These are phyloP conservation scores for Phytopythium litorale DNA, from an alignment of 352 stramenopile genomes.

Conservation along the genomic window DNA sequence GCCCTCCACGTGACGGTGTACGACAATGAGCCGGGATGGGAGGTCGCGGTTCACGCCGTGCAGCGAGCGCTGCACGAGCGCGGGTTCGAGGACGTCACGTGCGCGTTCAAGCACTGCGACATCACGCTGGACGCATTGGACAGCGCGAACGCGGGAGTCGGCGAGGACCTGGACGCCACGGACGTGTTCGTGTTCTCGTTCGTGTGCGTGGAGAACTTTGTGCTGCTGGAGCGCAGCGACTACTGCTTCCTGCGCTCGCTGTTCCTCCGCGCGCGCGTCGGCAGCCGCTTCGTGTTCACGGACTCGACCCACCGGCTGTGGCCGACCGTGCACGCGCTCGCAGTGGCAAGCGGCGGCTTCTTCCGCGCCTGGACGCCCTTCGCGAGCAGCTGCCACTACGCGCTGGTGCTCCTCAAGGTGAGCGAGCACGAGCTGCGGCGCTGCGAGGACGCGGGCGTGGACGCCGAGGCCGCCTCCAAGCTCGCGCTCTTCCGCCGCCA, in stretches of 20 bases:
- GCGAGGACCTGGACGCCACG: conserved; percentile 19
- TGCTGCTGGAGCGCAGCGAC: conserved; percentile 34
- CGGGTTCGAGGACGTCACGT: conserved; percentile 14
- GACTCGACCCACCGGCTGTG: conserved; percentile 73
- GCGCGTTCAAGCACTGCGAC: conserved; percentile 52
- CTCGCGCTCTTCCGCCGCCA: conserved; percentile 47
- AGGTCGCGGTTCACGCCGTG: conserved; percentile 30
- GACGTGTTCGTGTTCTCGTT: conserved; percentile 67
- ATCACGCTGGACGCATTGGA: conserved; percentile 45
- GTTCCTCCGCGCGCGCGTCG: conserved; percentile 24
- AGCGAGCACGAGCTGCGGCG: neutral
- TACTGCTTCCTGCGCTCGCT: conserved; percentile 56
- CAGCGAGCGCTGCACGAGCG: conserved; percentile 24
- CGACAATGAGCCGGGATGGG: conserved; percentile 68
- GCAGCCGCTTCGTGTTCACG: conserved; percentile 59
- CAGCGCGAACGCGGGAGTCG: conserved; percentile 32
- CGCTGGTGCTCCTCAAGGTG: conserved; percentile 62
- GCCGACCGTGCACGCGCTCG: conserved; percentile 50
- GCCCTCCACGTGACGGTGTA: conserved; percentile 55
- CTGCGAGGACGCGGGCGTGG: conserved; percentile 17
- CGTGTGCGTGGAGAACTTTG: conserved; percentile 71
- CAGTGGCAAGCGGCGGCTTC: conserved; percentile 15
- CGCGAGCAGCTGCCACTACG: conserved; percentile 54
- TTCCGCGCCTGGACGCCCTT: conserved; percentile 62
- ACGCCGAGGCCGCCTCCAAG: conserved; percentile 31